phyloP scores from a whole-genome alignment of 352 stramenopile genomes.

The Pythium diclinum region DNA sequence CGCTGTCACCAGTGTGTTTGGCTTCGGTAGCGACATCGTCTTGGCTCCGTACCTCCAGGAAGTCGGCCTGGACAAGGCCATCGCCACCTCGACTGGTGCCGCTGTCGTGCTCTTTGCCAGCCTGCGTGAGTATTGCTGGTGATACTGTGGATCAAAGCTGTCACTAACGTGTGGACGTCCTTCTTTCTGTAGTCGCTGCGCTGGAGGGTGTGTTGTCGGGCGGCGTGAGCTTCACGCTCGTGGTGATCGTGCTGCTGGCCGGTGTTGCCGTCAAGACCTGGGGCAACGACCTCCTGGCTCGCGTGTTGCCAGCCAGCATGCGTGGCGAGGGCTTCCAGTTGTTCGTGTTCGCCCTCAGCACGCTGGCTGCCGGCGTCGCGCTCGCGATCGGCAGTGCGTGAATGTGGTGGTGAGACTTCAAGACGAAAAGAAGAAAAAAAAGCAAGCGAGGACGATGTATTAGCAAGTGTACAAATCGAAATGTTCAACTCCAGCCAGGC shows the following conservation, averaged over 20 bases:
- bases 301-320: slow-evolving; percentile 14
- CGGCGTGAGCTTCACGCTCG: slow-evolving; percentile 17
- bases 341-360: slow-evolving; percentile 19
- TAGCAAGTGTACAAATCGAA: slow-evolving; percentile 4
- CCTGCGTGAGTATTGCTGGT: slow-evolving; percentile 12
- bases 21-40: slow-evolving; percentile 24
- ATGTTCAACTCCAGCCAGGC: not conserved
- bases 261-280: slow-evolving; percentile 18
- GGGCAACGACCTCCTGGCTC: slow-evolving; percentile 17
- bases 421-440: not conserved
- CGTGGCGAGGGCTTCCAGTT: slow-evolving; percentile 14
- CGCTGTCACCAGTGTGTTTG: slow-evolving; percentile 8
- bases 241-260: slow-evolving; percentile 15
- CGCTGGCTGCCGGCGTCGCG: slow-evolving; percentile 18
- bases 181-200: slow-evolving; percentile 11
- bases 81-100: slow-evolving; percentile 15
- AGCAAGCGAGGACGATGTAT: not conserved
- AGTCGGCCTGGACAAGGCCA: slow-evolving; percentile 15
- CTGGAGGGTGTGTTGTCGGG: slow-evolving; percentile 19
- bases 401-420: not conserved
- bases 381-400: slow-evolving; percentile 17
- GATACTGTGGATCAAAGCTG: not conserved
- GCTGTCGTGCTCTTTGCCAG: slow-evolving; percentile 19
- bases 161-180: not conserved
- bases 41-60: slow-evolving; percentile 18